Evolutionary conservation across 1,284 basidiomycete species (phyloP).

Genomic region (Moesziomyces globuligerus): DNA sequence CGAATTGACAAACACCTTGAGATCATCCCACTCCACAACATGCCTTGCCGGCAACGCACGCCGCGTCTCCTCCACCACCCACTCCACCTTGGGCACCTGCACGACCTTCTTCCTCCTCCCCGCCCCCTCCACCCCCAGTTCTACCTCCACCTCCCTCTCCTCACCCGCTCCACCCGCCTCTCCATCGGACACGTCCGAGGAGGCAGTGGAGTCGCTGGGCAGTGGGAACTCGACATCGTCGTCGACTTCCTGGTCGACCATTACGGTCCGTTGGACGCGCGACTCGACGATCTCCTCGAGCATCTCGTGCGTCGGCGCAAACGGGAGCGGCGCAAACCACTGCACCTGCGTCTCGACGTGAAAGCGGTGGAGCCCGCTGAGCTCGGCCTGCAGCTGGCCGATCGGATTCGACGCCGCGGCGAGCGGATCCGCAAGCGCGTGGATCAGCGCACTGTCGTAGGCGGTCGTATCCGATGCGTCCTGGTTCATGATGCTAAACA

Average conservation of each 20-base stretch:
- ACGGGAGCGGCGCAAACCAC: conserved; percentile 87
- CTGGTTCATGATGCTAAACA: conserved; percentile 63
- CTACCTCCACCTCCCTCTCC: conserved; percentile 6
- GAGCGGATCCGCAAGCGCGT: conserved; percentile 9
- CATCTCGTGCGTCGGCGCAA: conserved; percentile 74
- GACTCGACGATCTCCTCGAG: conserved; percentile 46
- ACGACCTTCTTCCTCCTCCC: conserved; percentile 9
- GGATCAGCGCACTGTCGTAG: conserved; percentile 32
- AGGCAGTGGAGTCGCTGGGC: too few species aligned
- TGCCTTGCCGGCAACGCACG: conserved; percentile 16
- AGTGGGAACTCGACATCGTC: conserved; percentile 21
- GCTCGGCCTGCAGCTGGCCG: conserved; percentile 13
- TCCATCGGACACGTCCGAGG: too few species aligned
- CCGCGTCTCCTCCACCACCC: conserved; percentile 6
- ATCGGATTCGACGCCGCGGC: conserved; percentile 19
- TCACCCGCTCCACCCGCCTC: conserved; percentile 8
- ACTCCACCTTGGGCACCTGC: conserved; percentile 17
- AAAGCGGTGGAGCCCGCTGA: conserved; percentile 79
- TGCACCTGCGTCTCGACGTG: conserved; percentile 93
- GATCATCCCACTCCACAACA: conserved; percentile 57
- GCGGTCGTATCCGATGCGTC: conserved; percentile 40
- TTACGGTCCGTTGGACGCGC: conserved; percentile 19
- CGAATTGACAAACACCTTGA: conserved; percentile 83
- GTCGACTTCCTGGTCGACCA: conserved; percentile 47
- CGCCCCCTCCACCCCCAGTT: too few species aligned